A percentile compares a stretch with the other conserved stretches of the same genome.
These are phyloP conservation scores for Rosa hybrid DNA, from an alignment of 331 rosid genomes.

Conservation along the genomic window DNA sequence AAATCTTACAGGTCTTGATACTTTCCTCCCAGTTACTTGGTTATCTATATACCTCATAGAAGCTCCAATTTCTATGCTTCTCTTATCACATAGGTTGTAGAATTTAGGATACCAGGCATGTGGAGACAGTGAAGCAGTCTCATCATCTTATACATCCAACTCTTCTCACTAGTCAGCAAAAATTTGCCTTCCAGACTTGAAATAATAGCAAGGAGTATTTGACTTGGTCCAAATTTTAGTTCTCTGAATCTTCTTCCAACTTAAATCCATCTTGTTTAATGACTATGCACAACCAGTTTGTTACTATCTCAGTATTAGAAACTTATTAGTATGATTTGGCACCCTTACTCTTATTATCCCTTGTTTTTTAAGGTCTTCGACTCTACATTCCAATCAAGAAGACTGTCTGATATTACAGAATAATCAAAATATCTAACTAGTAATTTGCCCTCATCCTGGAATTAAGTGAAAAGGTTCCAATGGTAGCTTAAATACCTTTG, in stretches of 20 bases:
- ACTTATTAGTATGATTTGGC: not conserved
- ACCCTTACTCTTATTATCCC: not conserved
- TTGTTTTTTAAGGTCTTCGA: not conserved
- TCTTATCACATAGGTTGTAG: not conserved
- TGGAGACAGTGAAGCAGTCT: not conserved
- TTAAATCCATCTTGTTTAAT: not conserved
- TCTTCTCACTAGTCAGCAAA: not conserved
- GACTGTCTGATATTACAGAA: not conserved
- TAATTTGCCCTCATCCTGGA: not conserved
- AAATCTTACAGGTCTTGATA: conserved; percentile 77
- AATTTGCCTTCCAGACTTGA: not conserved
- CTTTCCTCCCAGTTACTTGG: conserved; percentile 9
- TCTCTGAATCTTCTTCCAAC: not conserved
- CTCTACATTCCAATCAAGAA: not conserved
- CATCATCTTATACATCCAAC: not conserved
- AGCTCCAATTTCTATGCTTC: not conserved
- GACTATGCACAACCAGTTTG: not conserved
- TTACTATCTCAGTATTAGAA: not conserved
- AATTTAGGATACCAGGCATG: not conserved
- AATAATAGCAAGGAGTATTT: not conserved
- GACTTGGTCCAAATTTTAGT: not conserved
- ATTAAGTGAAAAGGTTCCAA: not conserved
- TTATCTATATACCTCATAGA: not conserved
- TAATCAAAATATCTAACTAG: not conserved
- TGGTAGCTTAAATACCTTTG: not conserved